Conservation (phyloP, 345 rosid species). For the Lumnitzera littorea region DNA sequence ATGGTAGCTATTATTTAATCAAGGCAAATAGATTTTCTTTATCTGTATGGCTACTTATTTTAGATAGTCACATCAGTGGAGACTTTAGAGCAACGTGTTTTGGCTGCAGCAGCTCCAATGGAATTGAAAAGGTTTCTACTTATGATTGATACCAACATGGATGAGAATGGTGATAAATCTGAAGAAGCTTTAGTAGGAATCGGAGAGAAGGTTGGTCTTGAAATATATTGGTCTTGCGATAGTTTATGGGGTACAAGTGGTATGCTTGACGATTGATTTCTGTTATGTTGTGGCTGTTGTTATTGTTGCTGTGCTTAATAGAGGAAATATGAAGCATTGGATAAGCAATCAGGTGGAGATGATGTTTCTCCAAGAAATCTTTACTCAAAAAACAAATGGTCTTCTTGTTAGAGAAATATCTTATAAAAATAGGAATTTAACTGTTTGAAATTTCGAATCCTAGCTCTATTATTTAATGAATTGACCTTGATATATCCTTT, state of each 20-base stretch:
- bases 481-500: no score
- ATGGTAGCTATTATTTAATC: no score
- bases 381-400: no score
- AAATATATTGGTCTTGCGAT: background rate
- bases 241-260: background rate
- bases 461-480: no score
- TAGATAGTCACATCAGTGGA: slow-evolving; percentile 39
- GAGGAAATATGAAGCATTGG: no score
- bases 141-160: slow-evolving; percentile 19
- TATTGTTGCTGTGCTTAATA: no score
- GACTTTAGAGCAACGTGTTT: slow-evolving; percentile 57
- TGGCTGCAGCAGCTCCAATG: slow-evolving; percentile 62
- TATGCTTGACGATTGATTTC: background rate
- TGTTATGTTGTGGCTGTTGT: background rate
- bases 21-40: no score
- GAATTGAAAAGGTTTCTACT: slow-evolving; percentile 60
- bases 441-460: no score
- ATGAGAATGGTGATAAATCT: slow-evolving; percentile 22
- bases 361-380: no score
- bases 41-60: background rate
- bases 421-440: no score
- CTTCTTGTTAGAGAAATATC: no score
- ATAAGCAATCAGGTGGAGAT: no score
- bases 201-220: slow-evolving; percentile 60
- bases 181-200: slow-evolving; percentile 15